Evolutionary conservation across 164 flowering plant species (phyloP), one percentile per base, ranked within the genome.

Genomic region (Stephania cephalantha): DNA sequence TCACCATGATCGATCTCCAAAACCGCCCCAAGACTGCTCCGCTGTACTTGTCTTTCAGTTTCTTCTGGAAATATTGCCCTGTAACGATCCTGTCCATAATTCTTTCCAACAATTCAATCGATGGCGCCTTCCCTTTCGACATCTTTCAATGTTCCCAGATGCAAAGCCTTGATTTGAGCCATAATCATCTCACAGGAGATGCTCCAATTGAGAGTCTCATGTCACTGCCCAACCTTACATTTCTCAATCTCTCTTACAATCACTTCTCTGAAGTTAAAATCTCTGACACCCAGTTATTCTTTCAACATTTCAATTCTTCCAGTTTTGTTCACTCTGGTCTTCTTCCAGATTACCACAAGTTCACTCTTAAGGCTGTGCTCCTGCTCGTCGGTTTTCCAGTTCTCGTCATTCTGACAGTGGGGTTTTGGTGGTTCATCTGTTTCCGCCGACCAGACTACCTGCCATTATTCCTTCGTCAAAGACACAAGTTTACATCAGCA

Each of bases 61-160:
- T 86, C 85, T 89, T 89, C 58, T 89, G 93, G 93, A 88, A 84
- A 77, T 89, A 86, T 75, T 89, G 93, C 70, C 93, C 93, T 31
- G 58, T 83, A 17, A 82, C 83, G 18, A 78, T 89, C 35, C 45
- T 79, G 0, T 68, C 79, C 22, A 86, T 89, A 31, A 83, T 87
- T 71, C 64, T 89, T 52, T 84, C 90, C 44, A 85, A 85, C 80
- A 86, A 78, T 73, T 85, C 90, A 2, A 58, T 89, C 46, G 76
- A 77, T 73, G 89, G 93, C 0, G 22, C 69, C 18, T 89, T 89
- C 74, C 93, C 91, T n/a, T 68, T 48, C 2, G 87, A 85, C 61
- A 68, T 89, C 17, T 81, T 89, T 9, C 64, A 74, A 1, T 89
- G 93, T 64, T 71, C 87, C 0, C 91, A 89, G 69, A 84, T 88